These are phyloP conservation scores for Magnolia kwangsiensis DNA, from an alignment of 164 flowering plant species.

Conservation along the genomic window DNA sequence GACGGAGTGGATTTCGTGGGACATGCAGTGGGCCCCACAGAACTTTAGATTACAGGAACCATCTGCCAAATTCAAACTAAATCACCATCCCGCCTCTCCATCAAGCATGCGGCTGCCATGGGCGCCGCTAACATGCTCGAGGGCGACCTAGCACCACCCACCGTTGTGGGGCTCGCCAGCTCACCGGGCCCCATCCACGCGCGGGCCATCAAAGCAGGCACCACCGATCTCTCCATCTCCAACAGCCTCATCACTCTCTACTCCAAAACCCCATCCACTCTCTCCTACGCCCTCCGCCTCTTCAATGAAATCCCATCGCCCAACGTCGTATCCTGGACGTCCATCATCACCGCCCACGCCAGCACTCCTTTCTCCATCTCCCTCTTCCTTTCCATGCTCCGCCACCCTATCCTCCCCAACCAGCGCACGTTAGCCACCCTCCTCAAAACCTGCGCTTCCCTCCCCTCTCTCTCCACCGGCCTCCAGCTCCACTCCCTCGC, in stretches of 20 bases:
- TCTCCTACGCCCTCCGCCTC: constrained; percentile 29
- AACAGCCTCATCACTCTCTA: constrained; percentile 50
- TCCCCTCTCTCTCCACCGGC: constrained; percentile 36
- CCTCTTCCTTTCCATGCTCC: constrained; percentile 70
- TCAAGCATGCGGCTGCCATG: too few species aligned
- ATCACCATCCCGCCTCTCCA: background rate
- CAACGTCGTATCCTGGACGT: constrained; percentile 70
- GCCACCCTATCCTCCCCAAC: constrained; percentile 60
- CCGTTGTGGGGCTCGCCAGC: background rate
- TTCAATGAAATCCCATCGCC: constrained; percentile 52
- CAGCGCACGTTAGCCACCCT: constrained; percentile 57
- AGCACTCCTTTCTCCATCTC: constrained; percentile 31
- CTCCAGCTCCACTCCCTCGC: constrained; percentile 49
- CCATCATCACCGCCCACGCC: constrained; percentile 55
- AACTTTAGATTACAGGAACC: background rate
- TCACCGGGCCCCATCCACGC: constrained; percentile 22
- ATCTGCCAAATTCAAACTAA: background rate
- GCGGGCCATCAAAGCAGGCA: constrained; percentile 26
- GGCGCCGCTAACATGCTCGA: background rate
- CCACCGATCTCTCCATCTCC: constrained; percentile 21
- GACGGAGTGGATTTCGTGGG: too few species aligned
- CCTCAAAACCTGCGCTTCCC: constrained; percentile 57
- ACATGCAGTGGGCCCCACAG: too few species aligned
- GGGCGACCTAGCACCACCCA: background rate
- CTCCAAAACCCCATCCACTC: constrained; percentile 35